A percentile compares a stretch with the other conserved stretches of the same genome.
These are phyloP conservation scores for Infundibulicybe gibba DNA, from an alignment of 768 basidiomycete species.

Conservation along the genomic window DNA sequence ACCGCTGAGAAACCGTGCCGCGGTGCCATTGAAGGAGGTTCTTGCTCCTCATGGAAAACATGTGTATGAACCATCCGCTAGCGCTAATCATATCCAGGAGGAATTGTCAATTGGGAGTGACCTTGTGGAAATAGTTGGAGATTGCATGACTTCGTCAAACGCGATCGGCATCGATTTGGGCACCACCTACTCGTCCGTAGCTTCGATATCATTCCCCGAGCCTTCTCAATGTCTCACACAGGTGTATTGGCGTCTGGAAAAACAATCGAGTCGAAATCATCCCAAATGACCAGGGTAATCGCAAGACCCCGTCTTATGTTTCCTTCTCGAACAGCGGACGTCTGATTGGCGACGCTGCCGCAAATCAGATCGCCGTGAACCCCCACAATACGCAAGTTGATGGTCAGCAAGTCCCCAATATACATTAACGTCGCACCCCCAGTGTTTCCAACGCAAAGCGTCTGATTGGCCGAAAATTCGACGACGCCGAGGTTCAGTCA, in stretches of 20 bases:
- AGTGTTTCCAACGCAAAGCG: slow-evolving; percentile 98
- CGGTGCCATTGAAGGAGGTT: no score
- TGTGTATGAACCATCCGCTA: no score
- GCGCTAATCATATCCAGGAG: no score
- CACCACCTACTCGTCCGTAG: slow-evolving; percentile 86
- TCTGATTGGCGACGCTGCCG: slow-evolving; percentile 98
- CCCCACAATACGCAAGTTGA: slow-evolving; percentile 81
- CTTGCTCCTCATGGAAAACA: no score
- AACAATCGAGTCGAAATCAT: slow-evolving; percentile 99
- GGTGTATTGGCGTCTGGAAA: slow-evolving; percentile 99
- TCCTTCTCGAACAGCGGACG: slow-evolving; percentile 95
- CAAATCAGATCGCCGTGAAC: no score
- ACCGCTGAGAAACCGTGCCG: no score
- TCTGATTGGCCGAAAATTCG: no score
- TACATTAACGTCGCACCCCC: no score
- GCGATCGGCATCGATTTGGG: slow-evolving; percentile 89
- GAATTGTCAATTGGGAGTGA: no score
- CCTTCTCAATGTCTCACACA: slow-evolving; percentile 26
- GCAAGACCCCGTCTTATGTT: slow-evolving; percentile 95
- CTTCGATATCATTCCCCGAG: slow-evolving; percentile 1
- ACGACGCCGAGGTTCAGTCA: no score
- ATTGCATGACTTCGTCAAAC: slow-evolving; percentile 71
- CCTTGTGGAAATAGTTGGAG: no score
- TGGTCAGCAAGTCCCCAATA: no score
- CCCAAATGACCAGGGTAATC: slow-evolving; percentile 92